Conservation (phyloP, 805 yeast genomes). For the Babjeviella inositovora region DNA sequence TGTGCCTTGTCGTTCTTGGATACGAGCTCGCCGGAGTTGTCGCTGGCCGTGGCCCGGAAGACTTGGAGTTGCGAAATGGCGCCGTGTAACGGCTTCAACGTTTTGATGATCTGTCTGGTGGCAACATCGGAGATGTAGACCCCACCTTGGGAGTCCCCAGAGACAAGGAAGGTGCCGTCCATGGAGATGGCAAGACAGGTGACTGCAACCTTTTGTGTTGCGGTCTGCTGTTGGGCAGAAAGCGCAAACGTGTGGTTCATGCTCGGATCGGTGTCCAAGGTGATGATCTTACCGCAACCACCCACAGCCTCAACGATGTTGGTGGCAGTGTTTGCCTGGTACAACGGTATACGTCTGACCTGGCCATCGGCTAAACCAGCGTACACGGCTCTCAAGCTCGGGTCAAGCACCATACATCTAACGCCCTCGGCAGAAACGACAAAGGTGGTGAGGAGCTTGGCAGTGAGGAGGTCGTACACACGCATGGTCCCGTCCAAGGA, state of each 20-base stretch:
- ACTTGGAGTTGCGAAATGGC: constrained; percentile 14
- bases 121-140: constrained; percentile 53
- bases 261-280: constrained; percentile 32
- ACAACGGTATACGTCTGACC: constrained; percentile 40
- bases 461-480: constrained; percentile 38
- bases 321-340: constrained; percentile 11
- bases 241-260: constrained; percentile 34
- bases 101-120: constrained; percentile 51
- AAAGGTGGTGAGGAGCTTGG: constrained; percentile 47
- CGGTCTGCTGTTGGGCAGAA: constrained; percentile 16
- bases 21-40: constrained; percentile 9
- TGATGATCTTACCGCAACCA: constrained; percentile 33
- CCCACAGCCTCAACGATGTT: constrained; percentile 40
- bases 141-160: constrained; percentile 65
- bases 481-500: constrained; percentile 67
- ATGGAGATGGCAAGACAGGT: constrained; percentile 43
- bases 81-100: constrained; percentile 24
- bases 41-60: constrained; percentile 5
- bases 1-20: constrained; percentile 11
- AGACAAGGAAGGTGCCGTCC: constrained; percentile 58
- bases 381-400: constrained; percentile 63
- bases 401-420: constrained; percentile 48
- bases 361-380: constrained; percentile 53
- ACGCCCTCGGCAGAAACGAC: constrained; percentile 41
- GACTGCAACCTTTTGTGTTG: constrained; percentile 15